phyloP scores from a whole-genome alignment of 2,329 filamentous ascomycete genomes.

The Sclerotiophoma versabilis region DNA sequence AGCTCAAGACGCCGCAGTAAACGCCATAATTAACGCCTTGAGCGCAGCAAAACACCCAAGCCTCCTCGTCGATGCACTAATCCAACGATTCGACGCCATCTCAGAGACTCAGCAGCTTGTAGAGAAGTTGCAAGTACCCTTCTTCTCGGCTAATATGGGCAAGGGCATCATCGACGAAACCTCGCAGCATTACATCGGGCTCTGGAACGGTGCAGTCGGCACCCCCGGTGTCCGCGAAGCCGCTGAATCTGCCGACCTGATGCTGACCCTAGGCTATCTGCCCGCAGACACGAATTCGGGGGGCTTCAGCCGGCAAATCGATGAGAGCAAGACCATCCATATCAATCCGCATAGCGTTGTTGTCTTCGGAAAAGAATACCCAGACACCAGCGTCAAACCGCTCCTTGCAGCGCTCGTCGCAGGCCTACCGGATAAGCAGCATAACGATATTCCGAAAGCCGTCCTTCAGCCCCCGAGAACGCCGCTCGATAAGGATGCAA shows the following conservation, averaged over 20 bases:
- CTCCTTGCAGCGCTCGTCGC: slow-evolving; percentile 42
- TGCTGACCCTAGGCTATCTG: slow-evolving; percentile 50
- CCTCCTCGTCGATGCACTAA: slow-evolving; percentile 51
- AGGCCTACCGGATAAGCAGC: slow-evolving; percentile 29
- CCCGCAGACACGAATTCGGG: slow-evolving; percentile 54
- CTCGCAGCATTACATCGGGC: slow-evolving; percentile 49
- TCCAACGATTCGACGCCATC: slow-evolving; percentile 48
- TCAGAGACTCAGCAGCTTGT: slow-evolving; percentile 45
- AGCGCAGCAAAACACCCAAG: slow-evolving; percentile 46
- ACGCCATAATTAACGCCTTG: slow-evolving; percentile 44
- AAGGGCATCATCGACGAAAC: slow-evolving; percentile 55
- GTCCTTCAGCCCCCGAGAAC: slow-evolving; percentile 34
- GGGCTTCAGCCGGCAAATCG: slow-evolving; percentile 49
- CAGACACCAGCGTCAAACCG: slow-evolving; percentile 47
- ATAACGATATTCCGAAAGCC: slow-evolving; percentile 35
- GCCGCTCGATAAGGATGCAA: slow-evolving; percentile 43
- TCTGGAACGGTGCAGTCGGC: slow-evolving; percentile 52
- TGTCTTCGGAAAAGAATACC: slow-evolving; percentile 44
- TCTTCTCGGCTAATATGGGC: slow-evolving; percentile 52
- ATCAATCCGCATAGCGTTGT: slow-evolving; percentile 50
- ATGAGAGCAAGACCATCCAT: slow-evolving; percentile 39
- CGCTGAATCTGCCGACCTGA: slow-evolving; percentile 46
- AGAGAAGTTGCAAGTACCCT: slow-evolving; percentile 45
- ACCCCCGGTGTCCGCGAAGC: slow-evolving; percentile 48
- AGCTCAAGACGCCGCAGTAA: slow-evolving; percentile 42